These are phyloP conservation scores for Fusarium sp. DNA, from an alignment of 2,329 filamentous ascomycete species.

Conservation along the genomic window DNA sequence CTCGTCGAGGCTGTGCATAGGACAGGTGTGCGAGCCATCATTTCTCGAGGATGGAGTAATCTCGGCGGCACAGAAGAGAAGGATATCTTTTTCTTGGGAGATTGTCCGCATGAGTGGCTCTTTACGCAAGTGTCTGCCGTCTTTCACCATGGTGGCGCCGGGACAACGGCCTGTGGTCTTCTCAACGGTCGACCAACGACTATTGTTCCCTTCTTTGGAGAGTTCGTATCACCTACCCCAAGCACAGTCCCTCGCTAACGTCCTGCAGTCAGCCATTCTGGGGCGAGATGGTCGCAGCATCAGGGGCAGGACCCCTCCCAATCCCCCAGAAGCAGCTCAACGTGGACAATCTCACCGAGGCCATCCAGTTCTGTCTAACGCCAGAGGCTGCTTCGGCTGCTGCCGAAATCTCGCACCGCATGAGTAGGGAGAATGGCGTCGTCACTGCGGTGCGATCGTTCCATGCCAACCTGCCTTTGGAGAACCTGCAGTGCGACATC, in stretches of 20 bases:
- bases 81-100: constrained; percentile 74
- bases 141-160: constrained; percentile 78
- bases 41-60: constrained; percentile 79
- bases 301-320: constrained; percentile 9
- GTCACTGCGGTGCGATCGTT: constrained; percentile 35
- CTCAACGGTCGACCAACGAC: constrained; percentile 76
- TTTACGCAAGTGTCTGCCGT: constrained; percentile 73
- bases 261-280: constrained; percentile 28
- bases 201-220: constrained; percentile 81
- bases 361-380: constrained; percentile 32
- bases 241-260: neutral
- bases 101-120: constrained; percentile 80
- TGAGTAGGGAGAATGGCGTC: constrained; percentile 33
- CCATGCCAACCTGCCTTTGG: constrained; percentile 37
- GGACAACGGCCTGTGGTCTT: constrained; percentile 75
- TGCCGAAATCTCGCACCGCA: constrained; percentile 10
- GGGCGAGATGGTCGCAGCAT: constrained; percentile 18
- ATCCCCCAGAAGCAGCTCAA: constrained; percentile 22
- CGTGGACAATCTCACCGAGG: constrained; percentile 28
- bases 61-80: constrained; percentile 70
- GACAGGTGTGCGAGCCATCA: constrained; percentile 73
- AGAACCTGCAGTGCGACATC: constrained; percentile 29
- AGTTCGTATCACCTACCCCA: constrained; percentile 5
- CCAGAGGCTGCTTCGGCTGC: constrained; percentile 23
- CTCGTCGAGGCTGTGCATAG: constrained; percentile 73